Conservation (phyloP, 2,329 filamentous ascomycete species). For the Monosporascus sp. region DNA sequence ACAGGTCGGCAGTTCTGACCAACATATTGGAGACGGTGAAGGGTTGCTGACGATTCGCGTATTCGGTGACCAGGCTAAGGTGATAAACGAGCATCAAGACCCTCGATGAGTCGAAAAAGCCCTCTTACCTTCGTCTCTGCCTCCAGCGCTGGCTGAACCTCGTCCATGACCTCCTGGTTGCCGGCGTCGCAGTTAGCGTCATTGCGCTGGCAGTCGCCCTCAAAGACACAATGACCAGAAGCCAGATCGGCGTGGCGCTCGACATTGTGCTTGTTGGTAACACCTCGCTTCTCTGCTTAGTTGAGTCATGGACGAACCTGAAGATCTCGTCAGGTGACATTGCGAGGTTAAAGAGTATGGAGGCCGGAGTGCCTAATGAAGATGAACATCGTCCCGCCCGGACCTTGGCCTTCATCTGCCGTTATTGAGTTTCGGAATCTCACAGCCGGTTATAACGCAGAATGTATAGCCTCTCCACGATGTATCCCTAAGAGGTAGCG, state of each 20-base stretch:
- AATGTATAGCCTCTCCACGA: conserved; percentile 18
- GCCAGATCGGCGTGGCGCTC: conserved; percentile 30
- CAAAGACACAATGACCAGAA: conserved; percentile 17
- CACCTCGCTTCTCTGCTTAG: conserved; percentile 27
- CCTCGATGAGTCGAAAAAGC: conserved; percentile 19
- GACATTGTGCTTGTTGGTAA: conserved; percentile 31
- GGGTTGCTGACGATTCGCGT: conserved; percentile 42
- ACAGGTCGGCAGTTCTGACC: conserved; percentile 40
- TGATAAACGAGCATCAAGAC: conserved; percentile 29
- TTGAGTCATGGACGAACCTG: conserved; percentile 27
- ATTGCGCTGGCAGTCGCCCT: conserved; percentile 22
- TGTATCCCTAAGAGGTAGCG: conserved; percentile 20
- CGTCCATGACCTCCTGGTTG: conserved; percentile 44
- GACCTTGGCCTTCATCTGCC: conserved; percentile 24
- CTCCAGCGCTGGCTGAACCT: conserved; percentile 49
- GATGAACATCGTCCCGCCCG: not conserved
- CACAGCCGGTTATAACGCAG: conserved; percentile 24
- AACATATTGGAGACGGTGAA: conserved; percentile 33
- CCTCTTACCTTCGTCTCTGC: conserved; percentile 42
- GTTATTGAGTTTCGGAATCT: conserved; percentile 19
- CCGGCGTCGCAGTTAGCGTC: conserved; percentile 35
- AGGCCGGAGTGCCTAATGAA: conserved; percentile 12
- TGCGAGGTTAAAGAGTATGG: conserved; percentile 25
- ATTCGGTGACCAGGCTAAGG: conserved; percentile 38
- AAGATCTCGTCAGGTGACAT: conserved; percentile 32